Conservation (phyloP, 192 early-diverging fungal genomes). For the Glomus cerebriforme region DNA sequence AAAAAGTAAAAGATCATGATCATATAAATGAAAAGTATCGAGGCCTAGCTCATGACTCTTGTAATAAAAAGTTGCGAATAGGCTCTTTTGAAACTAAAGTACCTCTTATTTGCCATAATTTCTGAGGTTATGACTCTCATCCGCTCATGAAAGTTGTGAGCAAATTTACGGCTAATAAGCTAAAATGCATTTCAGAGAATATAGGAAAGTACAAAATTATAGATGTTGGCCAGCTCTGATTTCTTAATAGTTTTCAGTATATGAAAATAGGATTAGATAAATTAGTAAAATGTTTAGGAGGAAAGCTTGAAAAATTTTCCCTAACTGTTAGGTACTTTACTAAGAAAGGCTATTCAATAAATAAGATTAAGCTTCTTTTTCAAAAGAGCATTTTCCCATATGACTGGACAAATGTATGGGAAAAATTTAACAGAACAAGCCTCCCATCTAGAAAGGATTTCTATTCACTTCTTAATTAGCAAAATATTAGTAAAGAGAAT, state of each 20-base stretch:
- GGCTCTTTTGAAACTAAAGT: constrained; percentile 7
- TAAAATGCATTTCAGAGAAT: no score
- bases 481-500: no score
- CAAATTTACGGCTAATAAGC: no score
- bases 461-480: constrained; percentile 22
- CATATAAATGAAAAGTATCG: constrained; percentile 6
- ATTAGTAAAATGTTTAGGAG: neutral
- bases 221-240: no score
- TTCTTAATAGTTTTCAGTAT: no score
- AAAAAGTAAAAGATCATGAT: constrained; percentile 15
- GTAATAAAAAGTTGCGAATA: constrained; percentile 28
- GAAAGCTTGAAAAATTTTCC: constrained; percentile 9
- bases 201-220: no score
- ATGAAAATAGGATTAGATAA: constrained; percentile 19
- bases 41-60: neutral
- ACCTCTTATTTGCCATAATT: no score
- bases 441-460: constrained; percentile 22
- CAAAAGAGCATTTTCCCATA: constrained; percentile 23
- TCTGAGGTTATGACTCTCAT: no score
- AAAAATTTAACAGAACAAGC: constrained; percentile 18
- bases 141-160: no score
- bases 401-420: constrained; percentile 24
- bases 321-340: constrained; percentile 21
- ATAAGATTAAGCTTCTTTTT: no score
- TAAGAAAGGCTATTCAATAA: constrained; percentile 13